Evolutionary conservation across 768 basidiomycete species (phyloP).

Genomic region (Suillus variegatus): DNA sequence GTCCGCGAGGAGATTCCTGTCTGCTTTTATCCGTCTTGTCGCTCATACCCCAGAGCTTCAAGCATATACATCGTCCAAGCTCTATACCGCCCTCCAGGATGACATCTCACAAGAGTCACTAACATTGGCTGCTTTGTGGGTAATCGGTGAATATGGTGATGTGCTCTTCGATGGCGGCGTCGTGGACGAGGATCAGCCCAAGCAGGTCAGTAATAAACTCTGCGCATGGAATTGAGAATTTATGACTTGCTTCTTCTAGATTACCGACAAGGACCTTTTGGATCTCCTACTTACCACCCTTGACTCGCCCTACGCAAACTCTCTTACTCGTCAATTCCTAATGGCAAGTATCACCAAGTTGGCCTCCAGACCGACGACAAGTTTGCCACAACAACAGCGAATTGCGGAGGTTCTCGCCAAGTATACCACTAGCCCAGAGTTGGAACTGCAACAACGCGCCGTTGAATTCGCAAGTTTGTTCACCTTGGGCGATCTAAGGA

Average conservation of each 20-base stretch:
- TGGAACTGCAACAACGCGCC: conserved; percentile 94
- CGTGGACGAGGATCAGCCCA: conserved; percentile 73
- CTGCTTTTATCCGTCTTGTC: conserved; percentile 93
- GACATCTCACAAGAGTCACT: conserved; percentile 98
- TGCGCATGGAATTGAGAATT: neutral
- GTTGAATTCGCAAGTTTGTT: conserved; percentile 93
- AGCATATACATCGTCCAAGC: conserved; percentile 88
- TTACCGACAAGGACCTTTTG: conserved; percentile 79
- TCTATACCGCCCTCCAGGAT: conserved; percentile 82
- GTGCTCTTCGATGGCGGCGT: conserved; percentile 84
- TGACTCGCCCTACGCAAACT: conserved; percentile 92
- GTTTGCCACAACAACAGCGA: conserved; percentile 68
- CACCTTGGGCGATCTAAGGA: conserved; percentile 68
- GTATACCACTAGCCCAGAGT: conserved; percentile 85
- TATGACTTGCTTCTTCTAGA: conserved; percentile 38
- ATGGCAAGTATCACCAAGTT: conserved; percentile 90
- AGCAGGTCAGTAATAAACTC: conserved; percentile 47
- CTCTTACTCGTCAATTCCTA: conserved; percentile 89
- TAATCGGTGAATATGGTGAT: conserved; percentile 96
- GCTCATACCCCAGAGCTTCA: conserved; percentile 97
- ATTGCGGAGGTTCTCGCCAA: conserved; percentile 76
- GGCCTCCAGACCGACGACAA: conserved; percentile 74
- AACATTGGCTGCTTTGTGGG: conserved; percentile 91
- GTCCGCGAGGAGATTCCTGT: conserved; percentile 96
- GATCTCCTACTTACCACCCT: conserved; percentile 86